Evolutionary conservation across 1,284 basidiomycete genomes (phyloP).

Genomic region (Polyporus tsugae): DNA sequence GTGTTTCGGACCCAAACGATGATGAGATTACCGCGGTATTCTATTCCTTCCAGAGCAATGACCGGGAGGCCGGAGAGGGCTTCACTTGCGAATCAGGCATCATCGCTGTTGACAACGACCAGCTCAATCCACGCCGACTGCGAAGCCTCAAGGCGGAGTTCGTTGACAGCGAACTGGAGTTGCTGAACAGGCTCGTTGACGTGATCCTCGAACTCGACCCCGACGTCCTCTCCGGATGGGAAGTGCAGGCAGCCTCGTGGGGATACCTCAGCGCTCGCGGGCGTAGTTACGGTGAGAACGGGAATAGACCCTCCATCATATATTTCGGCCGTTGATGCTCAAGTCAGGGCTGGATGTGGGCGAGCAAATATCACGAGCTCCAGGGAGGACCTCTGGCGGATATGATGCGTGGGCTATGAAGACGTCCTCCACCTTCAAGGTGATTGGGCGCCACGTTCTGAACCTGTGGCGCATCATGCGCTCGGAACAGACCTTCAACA

Average conservation of each 20-base stretch:
- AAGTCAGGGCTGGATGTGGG: conserved; percentile 69
- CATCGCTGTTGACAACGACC: conserved; percentile 60
- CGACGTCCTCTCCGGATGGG: conserved; percentile 93
- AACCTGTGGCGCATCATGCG: conserved; percentile 95
- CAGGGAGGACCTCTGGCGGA: conserved; percentile 47
- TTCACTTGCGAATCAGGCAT: conserved; percentile 61
- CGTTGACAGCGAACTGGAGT: conserved; percentile 80
- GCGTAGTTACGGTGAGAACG: conserved; percentile 61
- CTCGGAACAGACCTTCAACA: conserved; percentile 80
- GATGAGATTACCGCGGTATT: conserved; percentile 81
- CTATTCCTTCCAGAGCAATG: conserved; percentile 71
- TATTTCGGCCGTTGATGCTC: conserved; percentile 14
- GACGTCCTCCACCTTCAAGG: conserved; percentile 85
- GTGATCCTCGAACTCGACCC: conserved; percentile 85
- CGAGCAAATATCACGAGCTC: conserved; percentile 78
- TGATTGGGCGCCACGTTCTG: conserved; percentile 89
- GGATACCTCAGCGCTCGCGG: conserved; percentile 87
- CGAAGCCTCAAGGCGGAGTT: conserved; percentile 59
- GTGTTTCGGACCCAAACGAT: conserved; percentile 74
- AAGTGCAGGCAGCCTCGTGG: conserved; percentile 90
- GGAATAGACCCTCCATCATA: not conserved
- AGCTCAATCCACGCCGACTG: conserved; percentile 49
- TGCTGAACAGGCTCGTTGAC: conserved; percentile 85
- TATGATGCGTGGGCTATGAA: conserved; percentile 79
- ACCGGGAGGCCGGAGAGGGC: conserved; percentile 42